Evolutionary conservation across 371 early-diverging fungal genomes (phyloP).

Genomic region (Funneliformis caledonium): DNA sequence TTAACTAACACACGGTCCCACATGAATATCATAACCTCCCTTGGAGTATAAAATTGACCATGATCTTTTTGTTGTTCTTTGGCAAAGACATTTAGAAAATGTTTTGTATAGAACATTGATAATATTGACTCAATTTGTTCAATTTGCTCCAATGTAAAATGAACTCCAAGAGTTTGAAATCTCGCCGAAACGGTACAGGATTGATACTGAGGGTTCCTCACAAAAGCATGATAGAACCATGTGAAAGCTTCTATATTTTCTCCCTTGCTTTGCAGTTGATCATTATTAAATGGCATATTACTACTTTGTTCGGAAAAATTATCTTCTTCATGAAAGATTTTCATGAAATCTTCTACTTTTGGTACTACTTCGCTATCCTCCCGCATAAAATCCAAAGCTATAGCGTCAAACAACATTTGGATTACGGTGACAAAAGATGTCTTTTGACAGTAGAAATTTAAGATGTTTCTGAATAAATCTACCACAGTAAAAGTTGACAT

Average conservation of each 20-base stretch:
- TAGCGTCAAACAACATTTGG: conserved; percentile 49
- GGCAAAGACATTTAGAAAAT: conserved; percentile 56
- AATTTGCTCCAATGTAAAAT: conserved; percentile 33
- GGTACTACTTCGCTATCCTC: not conserved
- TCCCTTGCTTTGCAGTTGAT: not conserved
- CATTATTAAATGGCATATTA: not conserved
- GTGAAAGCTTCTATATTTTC: conserved; percentile 41
- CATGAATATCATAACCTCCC: conserved; percentile 65
- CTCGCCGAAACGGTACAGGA: conserved; percentile 41
- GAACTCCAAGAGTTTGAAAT: conserved; percentile 40
- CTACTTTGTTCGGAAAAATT: conserved; percentile 20
- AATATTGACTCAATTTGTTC: conserved; percentile 52
- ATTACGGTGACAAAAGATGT: conserved; percentile 56
- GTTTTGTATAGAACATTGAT: conserved; percentile 57
- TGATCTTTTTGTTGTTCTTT: conserved; percentile 69
- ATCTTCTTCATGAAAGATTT: conserved; percentile 48
- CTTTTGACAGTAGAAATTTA: conserved; percentile 49
- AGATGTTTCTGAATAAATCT: conserved; percentile 6
- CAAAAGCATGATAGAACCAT: conserved; percentile 45
- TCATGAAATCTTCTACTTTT: conserved; percentile 44
- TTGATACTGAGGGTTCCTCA: conserved; percentile 24
- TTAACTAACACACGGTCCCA: conserved; percentile 52
- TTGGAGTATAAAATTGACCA: conserved; percentile 70
- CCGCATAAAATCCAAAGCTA: conserved; percentile 44
- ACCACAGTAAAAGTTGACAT: not conserved